These are phyloP conservation scores for Arabis hirsuta DNA, from an alignment of 345 rosid genomes.

Conservation along the genomic window DNA sequence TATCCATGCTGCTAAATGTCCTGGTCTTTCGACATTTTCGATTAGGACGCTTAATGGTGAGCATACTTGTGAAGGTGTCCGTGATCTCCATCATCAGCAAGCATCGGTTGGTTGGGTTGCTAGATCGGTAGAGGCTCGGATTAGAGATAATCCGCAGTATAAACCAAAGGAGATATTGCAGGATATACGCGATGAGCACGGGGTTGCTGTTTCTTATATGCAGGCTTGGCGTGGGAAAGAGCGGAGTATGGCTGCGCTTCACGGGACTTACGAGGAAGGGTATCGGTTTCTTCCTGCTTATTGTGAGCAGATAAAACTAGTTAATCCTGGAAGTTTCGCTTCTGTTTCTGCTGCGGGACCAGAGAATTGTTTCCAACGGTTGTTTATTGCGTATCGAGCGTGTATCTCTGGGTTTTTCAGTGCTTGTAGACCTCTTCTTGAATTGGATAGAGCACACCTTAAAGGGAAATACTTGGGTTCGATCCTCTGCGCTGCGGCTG, in stretches of 20 bases:
- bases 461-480: constrained; percentile 95
- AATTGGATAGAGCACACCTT: constrained; percentile 84
- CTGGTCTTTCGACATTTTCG: constrained; percentile 85
- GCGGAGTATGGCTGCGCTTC: constrained; percentile 99
- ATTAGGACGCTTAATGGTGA: constrained; percentile 87
- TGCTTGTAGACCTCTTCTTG: constrained; percentile 94
- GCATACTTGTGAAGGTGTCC: constrained; percentile 98
- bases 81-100: constrained; percentile 92
- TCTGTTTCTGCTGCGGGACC: constrained; percentile 82
- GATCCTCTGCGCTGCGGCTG: constrained; percentile 88
- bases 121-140: constrained; percentile 90
- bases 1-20: constrained; percentile 96
- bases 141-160: constrained; percentile 94
- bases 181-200: constrained; percentile 93
- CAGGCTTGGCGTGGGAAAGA: constrained; percentile 99
- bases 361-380: constrained; percentile 95
- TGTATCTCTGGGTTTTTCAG: constrained; percentile 90
- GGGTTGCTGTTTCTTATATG: constrained; percentile 99
- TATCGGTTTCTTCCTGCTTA: constrained; percentile 87
- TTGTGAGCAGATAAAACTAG: constrained; percentile 82
- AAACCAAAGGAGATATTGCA: constrained; percentile 96
- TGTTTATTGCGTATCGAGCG: constrained; percentile 85
- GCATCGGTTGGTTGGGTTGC: constrained; percentile 99
- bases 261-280: constrained; percentile 98
- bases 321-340: constrained; percentile 90